phyloP scores from a whole-genome alignment of 2,329 filamentous ascomycete genomes.

The Alternaria postmessia region DNA sequence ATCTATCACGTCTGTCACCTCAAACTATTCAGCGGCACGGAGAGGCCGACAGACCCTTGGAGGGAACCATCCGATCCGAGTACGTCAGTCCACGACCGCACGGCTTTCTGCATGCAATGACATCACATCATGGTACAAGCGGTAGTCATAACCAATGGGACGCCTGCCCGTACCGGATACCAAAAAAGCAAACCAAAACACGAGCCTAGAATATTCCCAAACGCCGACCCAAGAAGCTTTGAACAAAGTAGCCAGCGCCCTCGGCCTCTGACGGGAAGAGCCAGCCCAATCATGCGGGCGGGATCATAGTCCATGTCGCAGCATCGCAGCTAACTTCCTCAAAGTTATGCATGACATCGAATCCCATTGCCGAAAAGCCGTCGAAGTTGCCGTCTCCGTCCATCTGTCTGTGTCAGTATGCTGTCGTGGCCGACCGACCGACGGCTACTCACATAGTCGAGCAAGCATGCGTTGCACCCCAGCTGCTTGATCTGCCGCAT shows the following conservation, averaged over 20 bases:
- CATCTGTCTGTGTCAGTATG: constrained; percentile 61
- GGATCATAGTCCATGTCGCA: constrained; percentile 66
- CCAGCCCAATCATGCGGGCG: constrained; percentile 42
- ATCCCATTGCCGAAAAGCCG: constrained; percentile 79
- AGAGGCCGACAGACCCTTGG: background rate
- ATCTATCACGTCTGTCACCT: too few species aligned
- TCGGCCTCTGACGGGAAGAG: background rate
- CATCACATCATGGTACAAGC: constrained; percentile 6
- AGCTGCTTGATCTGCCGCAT: constrained; percentile 83
- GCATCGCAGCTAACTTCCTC: constrained; percentile 80
- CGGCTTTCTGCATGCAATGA: constrained; percentile 9
- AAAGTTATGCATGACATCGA: constrained; percentile 78
- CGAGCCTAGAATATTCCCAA: background rate
- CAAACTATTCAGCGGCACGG: background rate
- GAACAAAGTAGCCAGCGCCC: background rate
- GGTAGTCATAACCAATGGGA: constrained; percentile 5
- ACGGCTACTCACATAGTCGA: constrained; percentile 76
- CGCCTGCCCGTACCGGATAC: background rate
- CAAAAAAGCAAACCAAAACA: background rate
- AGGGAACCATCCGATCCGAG: background rate
- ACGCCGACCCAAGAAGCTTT: background rate
- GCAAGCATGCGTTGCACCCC: constrained; percentile 73
- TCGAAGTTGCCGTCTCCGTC: constrained; percentile 77
- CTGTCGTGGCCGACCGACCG: background rate
- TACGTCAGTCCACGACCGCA: constrained; percentile 3